A percentile compares a stretch with the other conserved stretches of the same genome.
Evolutionary conservation across 108 stramenopile species (phyloP).

Genomic region (Cyclotella atomus): DNA sequence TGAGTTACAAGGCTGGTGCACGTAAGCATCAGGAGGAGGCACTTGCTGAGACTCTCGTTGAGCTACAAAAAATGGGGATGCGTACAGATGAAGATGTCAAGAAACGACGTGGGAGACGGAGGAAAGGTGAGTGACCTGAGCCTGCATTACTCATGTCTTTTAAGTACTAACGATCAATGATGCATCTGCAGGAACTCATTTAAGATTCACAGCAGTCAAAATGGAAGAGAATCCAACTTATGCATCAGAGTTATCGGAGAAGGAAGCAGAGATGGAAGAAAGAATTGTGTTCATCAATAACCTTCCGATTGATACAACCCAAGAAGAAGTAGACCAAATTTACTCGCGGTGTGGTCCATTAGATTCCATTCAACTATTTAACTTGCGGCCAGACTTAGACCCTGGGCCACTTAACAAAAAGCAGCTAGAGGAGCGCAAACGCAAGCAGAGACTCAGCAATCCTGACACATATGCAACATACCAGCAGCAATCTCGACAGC

Average conservation of each 20-base stretch:
- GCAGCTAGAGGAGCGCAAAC: constrained; percentile 47
- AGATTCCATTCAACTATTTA: constrained; percentile 67
- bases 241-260: not conserved
- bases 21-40: constrained; percentile 29
- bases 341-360: constrained; percentile 77
- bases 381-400: constrained; percentile 76
- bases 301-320: constrained; percentile 78
- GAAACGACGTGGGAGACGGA: constrained; percentile 26
- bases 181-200: constrained; percentile 43
- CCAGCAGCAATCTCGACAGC: constrained; percentile 30
- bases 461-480: constrained; percentile 1
- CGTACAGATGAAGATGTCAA: constrained; percentile 13
- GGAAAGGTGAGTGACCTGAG: constrained; percentile 21
- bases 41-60: constrained; percentile 31
- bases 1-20: constrained; percentile 19
- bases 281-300: constrained; percentile 76
- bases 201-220: constrained; percentile 44
- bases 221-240: constrained; percentile 3
- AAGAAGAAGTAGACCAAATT: constrained; percentile 57
- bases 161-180: not conserved
- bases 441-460: constrained; percentile 32
- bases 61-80: constrained; percentile 29
- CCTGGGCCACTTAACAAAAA: constrained; percentile 67
- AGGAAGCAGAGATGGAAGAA: constrained; percentile 32
- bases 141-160: not conserved